phyloP scores from a whole-genome alignment of 2,329 filamentous ascomycete species.

The Trichoderma koningiopsis region DNA sequence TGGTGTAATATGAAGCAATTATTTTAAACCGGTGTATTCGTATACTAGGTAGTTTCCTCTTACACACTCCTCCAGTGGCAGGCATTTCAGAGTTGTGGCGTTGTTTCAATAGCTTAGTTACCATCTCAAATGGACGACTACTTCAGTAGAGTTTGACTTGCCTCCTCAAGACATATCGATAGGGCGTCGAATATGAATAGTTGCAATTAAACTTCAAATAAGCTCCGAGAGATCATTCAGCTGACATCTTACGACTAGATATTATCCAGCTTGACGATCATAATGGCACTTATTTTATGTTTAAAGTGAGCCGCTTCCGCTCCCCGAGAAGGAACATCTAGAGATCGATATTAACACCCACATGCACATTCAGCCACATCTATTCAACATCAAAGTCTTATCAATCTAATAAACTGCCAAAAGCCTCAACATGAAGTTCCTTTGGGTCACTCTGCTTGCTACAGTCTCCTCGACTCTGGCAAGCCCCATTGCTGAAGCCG shows the following conservation, averaged over 20 bases:
- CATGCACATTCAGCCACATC: neutral
- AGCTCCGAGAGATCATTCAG: neutral
- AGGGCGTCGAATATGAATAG: neutral
- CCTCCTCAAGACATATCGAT: neutral
- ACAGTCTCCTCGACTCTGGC: slow-evolving; percentile 33
- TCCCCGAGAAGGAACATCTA: neutral
- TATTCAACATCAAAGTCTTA: neutral
- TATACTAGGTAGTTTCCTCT: neutral
- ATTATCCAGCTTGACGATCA: neutral
- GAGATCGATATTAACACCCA: neutral
- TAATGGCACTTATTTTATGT: neutral
- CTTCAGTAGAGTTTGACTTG: neutral
- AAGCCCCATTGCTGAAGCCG: slow-evolving; percentile 33
- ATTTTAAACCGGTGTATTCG: neutral
- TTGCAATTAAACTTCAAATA: neutral
- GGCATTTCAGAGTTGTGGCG: neutral
- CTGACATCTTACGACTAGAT: neutral
- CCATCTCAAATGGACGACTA: neutral
- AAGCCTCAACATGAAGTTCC: slow-evolving; percentile 37
- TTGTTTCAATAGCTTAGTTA: neutral
- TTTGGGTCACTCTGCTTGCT: slow-evolving; percentile 33
- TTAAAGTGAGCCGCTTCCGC: neutral
- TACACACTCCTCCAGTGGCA: neutral
- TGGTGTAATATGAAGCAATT: neutral
- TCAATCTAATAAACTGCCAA: neutral